Conservation (phyloP, 306 rosid genomes). For the Canavalia ensiformis region DNA sequence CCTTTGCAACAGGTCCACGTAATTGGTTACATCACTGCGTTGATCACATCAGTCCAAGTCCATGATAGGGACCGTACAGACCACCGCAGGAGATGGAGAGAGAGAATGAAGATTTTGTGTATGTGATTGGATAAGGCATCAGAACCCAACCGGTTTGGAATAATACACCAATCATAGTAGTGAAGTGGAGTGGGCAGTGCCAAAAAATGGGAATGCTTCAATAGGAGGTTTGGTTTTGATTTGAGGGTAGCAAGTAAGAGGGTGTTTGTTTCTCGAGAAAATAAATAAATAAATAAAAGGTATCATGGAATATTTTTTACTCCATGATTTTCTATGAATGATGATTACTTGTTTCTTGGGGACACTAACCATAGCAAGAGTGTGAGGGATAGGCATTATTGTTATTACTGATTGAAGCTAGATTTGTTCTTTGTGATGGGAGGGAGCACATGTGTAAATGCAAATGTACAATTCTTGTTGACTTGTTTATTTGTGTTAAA, state of each 20-base stretch:
- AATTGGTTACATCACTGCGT: slow-evolving; percentile 51
- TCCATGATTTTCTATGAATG: slow-evolving; percentile 7
- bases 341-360: not conserved
- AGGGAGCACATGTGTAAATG: slow-evolving; percentile 28
- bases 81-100: slow-evolving; percentile 38
- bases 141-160: slow-evolving; percentile 23
- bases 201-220: slow-evolving; percentile 28
- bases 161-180: slow-evolving; percentile 43
- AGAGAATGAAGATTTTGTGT: slow-evolving; percentile 9
- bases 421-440: slow-evolving; percentile 33
- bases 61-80: slow-evolving; percentile 43
- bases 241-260: no score
- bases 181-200: not conserved
- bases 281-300: not conserved
- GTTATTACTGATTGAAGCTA: slow-evolving; percentile 11
- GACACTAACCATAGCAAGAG: slow-evolving; percentile 11
- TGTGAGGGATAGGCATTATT: slow-evolving; percentile 23
- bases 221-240: not conserved
- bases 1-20: slow-evolving; percentile 26
- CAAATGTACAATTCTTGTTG: slow-evolving; percentile 25
- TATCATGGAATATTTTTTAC: not conserved
- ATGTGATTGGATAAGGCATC: slow-evolving; percentile 27
- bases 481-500: slow-evolving; percentile 34
- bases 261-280: slow-evolving; percentile 22
- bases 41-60: slow-evolving; percentile 25